Percentiles rank a stretch among this genome's conserved stretches.
Conservation (phyloP, 2,329 filamentous ascomycete genomes). For the Tolypocladium album region DNA sequence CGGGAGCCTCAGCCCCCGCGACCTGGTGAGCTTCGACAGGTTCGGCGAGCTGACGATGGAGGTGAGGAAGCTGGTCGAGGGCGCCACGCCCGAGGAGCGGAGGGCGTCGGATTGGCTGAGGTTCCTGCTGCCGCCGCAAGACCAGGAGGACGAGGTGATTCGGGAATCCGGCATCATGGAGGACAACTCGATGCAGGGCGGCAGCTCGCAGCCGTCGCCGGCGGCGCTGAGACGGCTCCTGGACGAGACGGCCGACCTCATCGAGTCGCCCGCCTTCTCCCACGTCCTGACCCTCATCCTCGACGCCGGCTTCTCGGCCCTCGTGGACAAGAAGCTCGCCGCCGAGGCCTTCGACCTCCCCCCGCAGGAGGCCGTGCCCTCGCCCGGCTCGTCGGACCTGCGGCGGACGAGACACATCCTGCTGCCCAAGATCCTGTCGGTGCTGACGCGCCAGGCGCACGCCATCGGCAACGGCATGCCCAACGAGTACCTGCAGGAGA, state of each 20-base stretch:
- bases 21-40: constrained; percentile 71
- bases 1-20: constrained; percentile 76
- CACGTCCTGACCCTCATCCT: constrained; percentile 79
- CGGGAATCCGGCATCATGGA: constrained; percentile 71
- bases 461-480: constrained; percentile 70
- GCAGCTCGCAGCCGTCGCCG: constrained; percentile 32
- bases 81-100: constrained; percentile 31
- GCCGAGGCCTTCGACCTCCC: constrained; percentile 61
- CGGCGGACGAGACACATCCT: constrained; percentile 50
- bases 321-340: constrained; percentile 75
- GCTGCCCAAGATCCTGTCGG: constrained; percentile 79
- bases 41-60: constrained; percentile 74
- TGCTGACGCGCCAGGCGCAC: constrained; percentile 85
- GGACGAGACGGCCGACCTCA: constrained; percentile 90
- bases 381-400: constrained; percentile 38
- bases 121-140: constrained; percentile 69
- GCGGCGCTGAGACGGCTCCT: constrained; percentile 68
- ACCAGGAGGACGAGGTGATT: constrained; percentile 75
- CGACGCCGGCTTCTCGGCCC: constrained; percentile 73
- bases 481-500: constrained; percentile 60
- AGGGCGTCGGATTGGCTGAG: constrained; percentile 59
- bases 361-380: constrained; percentile 23
- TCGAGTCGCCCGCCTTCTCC: constrained; percentile 86
- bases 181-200: constrained; percentile 27
- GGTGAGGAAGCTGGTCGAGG: constrained; percentile 78